Evolutionary conservation across 129 eudicot species (phyloP).

Genomic region (Dittrichia graveolens): DNA sequence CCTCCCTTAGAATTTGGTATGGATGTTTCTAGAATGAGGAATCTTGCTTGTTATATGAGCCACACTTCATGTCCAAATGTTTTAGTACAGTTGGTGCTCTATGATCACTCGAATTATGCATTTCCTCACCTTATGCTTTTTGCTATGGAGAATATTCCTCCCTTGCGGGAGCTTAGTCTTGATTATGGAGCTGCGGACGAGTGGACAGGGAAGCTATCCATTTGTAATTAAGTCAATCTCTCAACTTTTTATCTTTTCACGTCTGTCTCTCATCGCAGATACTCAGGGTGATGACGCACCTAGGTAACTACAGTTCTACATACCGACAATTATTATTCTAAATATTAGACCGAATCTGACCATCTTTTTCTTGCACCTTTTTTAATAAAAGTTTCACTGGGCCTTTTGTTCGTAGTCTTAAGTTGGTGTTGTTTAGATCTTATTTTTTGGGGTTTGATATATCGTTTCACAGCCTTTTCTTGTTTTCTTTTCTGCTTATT

Average conservation of each 20-base stretch:
- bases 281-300: slow-evolving; percentile 24
- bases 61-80: slow-evolving; percentile 82
- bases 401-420: no score
- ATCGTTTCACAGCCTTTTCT: background rate
- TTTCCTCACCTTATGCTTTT: slow-evolving; percentile 90
- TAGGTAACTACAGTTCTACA: slow-evolving; percentile 41
- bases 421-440: background rate
- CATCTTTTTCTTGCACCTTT: slow-evolving; percentile 2
- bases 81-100: slow-evolving; percentile 72
- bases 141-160: slow-evolving; percentile 94
- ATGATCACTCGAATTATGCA: slow-evolving; percentile 69
- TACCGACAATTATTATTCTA: slow-evolving; percentile 2
- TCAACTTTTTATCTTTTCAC: slow-evolving; percentile 19
- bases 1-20: slow-evolving; percentile 79
- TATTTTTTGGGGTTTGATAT: background rate
- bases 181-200: slow-evolving; percentile 89
- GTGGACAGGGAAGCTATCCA: slow-evolving; percentile 61
- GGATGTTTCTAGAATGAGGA: slow-evolving; percentile 90
- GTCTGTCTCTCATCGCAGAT: slow-evolving; percentile 17
- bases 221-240: slow-evolving; percentile 52
- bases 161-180: slow-evolving; percentile 81
- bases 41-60: slow-evolving; percentile 90
- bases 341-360: slow-evolving; percentile 1
- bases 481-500: background rate
- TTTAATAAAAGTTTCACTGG: background rate